Base-by-base conservation (phyloP, 306 rosid genomes). In the Dalbergia oliveri region DNA sequence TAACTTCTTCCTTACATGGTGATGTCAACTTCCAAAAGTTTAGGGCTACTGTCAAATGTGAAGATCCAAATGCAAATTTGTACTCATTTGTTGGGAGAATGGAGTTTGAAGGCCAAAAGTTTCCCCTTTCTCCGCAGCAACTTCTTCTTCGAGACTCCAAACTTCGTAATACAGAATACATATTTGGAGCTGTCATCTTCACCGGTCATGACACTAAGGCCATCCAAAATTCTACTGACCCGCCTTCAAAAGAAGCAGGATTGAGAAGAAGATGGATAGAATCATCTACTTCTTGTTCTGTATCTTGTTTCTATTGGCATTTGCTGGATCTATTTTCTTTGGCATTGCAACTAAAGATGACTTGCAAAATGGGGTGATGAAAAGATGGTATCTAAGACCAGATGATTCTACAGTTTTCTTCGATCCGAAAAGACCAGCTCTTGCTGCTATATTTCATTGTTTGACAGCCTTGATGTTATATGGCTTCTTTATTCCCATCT, bases 241-340 rank as follows among this genome's bases (percentile, higher is more conserved):
- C 99, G 50, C 99, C 99, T 57, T 95, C 98, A 95, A 95, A 86
- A 90, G 99, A 87, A 95, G 97, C 90, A 90, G 75, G 80, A 77
- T 95, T 82, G 99, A 95, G 92, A 91, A 44, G 91, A 93, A 91
- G 89, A 90, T 90, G 99, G 99, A 95, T 76, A 86, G 56, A 82
- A 88, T 95, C 54, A 91, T 95, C 86, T 95, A 95, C 84, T 79
- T 91, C 83, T 80, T 95, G 87, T 89, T 95, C 62, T 73, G 85
- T 77, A 73, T 95, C 77, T 80, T 95, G 18, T 87, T 93, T 84
- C 80, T 88, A 3, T 83, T 95, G 91, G 94, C 99, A 44, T 63
- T 82, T 53, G 79, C 89, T 84, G 98, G 99, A 60, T 95, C 99
- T 66, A 69, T 95, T 70, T 84, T 84, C 87, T 95, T 95, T 87